Conservation (phyloP, 768 basidiomycete genomes). For the Lactifluus volemus region DNA sequence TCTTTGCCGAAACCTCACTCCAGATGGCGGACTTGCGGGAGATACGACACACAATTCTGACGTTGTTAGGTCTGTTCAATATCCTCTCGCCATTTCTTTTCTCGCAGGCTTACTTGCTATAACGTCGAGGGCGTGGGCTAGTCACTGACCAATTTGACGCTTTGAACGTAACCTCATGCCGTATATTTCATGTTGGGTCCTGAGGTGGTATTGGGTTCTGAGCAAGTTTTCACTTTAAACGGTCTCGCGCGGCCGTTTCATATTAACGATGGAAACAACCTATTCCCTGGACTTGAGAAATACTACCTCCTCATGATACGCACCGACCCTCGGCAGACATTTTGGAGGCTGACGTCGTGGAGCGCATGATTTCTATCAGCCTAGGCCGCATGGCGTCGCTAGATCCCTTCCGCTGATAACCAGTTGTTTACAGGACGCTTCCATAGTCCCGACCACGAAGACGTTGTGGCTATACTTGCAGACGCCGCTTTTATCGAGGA, state of each 20-base stretch:
- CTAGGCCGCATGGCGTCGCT: not conserved
- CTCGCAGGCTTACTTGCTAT: too few species aligned
- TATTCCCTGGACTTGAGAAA: not conserved
- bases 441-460: not conserved
- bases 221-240: not conserved
- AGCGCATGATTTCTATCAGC: not conserved
- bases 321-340: not conserved
- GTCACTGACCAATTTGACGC: not conserved
- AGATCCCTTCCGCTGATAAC: not conserved
- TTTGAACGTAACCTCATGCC: not conserved
- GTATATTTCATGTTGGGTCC: not conserved
- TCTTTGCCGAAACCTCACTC: not conserved
- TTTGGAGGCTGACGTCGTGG: not conserved
- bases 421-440: not conserved
- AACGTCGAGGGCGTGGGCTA: too few species aligned
- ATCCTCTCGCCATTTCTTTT: not conserved
- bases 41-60: not conserved
- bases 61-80: not conserved
- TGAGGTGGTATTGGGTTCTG: not conserved
- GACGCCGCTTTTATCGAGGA: not conserved
- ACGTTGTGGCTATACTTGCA: not conserved
- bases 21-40: not conserved
- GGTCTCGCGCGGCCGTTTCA: not conserved
- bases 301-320: too few species aligned
- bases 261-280: not conserved